A percentile compares a stretch with the other conserved stretches of the same genome.
These are phyloP conservation scores for Aspergillus sp. DNA, from an alignment of 2,329 filamentous ascomycete genomes.

Conservation along the genomic window DNA sequence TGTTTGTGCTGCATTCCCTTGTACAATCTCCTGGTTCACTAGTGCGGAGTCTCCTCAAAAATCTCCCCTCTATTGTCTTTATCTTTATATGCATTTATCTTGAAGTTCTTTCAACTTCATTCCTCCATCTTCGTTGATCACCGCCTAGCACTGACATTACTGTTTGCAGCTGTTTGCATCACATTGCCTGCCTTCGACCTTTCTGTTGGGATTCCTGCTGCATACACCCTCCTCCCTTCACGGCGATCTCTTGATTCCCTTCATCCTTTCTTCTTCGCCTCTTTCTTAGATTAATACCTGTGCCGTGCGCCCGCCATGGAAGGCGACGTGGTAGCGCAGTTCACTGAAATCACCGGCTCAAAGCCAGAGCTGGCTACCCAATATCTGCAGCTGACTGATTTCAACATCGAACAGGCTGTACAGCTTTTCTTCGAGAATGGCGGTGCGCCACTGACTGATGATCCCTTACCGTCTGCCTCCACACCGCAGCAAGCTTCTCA, in stretches of 20 bases:
- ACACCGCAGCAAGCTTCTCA: conserved; percentile 28
- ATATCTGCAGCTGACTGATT: conserved; percentile 82
- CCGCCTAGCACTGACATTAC: conserved; percentile 8
- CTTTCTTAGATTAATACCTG: neutral
- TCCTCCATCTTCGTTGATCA: conserved; percentile 1
- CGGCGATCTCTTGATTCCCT: conserved; percentile 6
- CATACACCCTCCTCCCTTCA: conserved; percentile 1
- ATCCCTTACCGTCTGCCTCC: conserved; percentile 41
- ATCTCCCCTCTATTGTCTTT: neutral
- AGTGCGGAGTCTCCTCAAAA: neutral
- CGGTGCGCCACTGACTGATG: conserved; percentile 60
- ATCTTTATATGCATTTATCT: neutral
- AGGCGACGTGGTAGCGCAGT: conserved; percentile 70
- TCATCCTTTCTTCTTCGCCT: neutral
- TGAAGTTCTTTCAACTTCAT: neutral
- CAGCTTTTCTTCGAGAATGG: conserved; percentile 88
- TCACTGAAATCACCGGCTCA: conserved; percentile 78
- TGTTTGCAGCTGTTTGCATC: conserved; percentile 38
- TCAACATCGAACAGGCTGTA: conserved; percentile 81
- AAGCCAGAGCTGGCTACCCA: conserved; percentile 72
- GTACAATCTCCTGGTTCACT: neutral
- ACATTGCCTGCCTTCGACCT: conserved; percentile 9
- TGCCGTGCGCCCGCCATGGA: conserved; percentile 56
- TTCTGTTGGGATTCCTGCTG: conserved; percentile 6
- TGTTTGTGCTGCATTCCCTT: neutral